phyloP scores from a whole-genome alignment of 2,329 filamentous ascomycete genomes.

The Penicillium sp. region DNA sequence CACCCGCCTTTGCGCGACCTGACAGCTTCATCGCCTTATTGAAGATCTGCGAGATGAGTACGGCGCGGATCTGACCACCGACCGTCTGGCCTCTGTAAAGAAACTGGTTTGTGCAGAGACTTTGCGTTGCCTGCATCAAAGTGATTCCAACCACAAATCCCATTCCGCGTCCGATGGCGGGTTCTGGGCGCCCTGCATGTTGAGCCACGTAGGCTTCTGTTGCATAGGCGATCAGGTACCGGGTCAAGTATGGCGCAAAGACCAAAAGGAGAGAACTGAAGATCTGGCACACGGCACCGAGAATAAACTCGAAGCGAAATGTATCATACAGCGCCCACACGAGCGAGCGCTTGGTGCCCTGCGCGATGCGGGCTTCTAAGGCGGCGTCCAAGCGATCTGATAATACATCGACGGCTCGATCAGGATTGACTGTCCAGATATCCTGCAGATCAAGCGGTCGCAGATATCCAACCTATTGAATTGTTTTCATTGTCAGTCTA shows the following conservation, averaged over 20 bases:
- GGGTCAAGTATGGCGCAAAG: constrained; percentile 74
- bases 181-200: constrained; percentile 47
- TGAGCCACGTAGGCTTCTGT: constrained; percentile 68
- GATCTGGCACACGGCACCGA: constrained; percentile 74
- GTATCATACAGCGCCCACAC: constrained; percentile 79
- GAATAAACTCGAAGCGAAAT: constrained; percentile 75
- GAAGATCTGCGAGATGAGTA: constrained; percentile 80
- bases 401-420: constrained; percentile 65
- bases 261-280: constrained; percentile 67
- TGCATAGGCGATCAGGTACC: constrained; percentile 82
- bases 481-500: too few species aligned
- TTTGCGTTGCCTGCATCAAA: constrained; percentile 76
- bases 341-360: constrained; percentile 67
- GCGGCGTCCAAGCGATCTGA: constrained; percentile 59
- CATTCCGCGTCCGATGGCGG: constrained; percentile 67
- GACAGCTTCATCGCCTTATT: constrained; percentile 89
- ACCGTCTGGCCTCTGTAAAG: constrained; percentile 89
- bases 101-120: constrained; percentile 79
- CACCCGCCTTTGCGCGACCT: constrained; percentile 79
- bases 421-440: constrained; percentile 81
- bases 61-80: constrained; percentile 74
- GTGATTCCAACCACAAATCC: constrained; percentile 81
- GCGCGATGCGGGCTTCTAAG: constrained; percentile 62
- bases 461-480: constrained; percentile 67
- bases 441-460: constrained; percentile 77